A percentile compares a stretch with the other conserved stretches of the same genome.
Evolutionary conservation across 148 eudicot genomes (phyloP).

Genomic region (Polygonum aviculare): DNA sequence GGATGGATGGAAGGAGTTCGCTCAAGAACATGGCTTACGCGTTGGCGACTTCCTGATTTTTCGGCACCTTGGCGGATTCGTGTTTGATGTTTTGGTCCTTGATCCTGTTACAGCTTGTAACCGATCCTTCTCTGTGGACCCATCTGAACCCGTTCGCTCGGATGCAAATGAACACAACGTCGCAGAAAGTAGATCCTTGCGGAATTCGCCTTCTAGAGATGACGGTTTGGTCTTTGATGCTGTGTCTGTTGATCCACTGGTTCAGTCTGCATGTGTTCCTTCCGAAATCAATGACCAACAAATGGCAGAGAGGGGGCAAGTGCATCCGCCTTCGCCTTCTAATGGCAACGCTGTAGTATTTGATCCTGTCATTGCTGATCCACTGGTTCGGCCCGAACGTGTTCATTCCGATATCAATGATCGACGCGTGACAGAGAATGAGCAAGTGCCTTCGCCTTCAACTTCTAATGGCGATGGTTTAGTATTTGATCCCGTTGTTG

Average conservation of each 20-base stretch:
- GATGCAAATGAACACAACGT: not conserved
- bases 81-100: constrained; percentile 18
- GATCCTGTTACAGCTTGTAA: constrained; percentile 11
- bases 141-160: not conserved
- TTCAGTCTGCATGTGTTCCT: not conserved
- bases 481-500: no score
- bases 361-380: no score
- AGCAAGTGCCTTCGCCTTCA: no score
- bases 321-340: no score
- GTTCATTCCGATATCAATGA: no score
- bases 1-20: constrained; percentile 18
- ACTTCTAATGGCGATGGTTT: no score
- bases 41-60: constrained; percentile 18
- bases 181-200: not conserved
- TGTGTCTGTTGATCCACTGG: not conserved
- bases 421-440: no score
- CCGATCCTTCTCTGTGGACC: not conserved
- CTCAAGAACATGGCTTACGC: not conserved
- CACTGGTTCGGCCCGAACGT: no score
- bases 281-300: not conserved
- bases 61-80: not conserved
- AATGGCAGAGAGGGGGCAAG: no score
- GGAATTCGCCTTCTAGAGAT: not conserved
- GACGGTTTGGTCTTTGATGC: constrained; percentile 15
- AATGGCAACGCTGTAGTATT: no score